A percentile compares a stretch with the other conserved stretches of the same genome.
These are phyloP conservation scores for Biscogniauxia marginata DNA, from an alignment of 2,329 filamentous ascomycete species.

Conservation along the genomic window DNA sequence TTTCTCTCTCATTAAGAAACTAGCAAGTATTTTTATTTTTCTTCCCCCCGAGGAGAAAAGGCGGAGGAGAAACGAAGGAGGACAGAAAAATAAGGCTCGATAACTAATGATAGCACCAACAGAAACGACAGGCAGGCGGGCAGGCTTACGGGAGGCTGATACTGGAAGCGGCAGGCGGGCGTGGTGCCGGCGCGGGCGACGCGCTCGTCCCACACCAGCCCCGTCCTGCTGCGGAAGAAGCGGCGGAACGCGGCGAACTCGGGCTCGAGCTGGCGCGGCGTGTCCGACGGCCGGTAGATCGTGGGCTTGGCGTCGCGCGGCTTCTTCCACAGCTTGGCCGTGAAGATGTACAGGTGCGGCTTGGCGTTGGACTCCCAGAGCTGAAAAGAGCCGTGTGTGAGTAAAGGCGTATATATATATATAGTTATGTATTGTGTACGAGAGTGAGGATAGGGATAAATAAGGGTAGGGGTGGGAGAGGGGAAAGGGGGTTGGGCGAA, in stretches of 20 bases:
- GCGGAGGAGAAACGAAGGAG: background rate
- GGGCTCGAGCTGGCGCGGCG: conserved; percentile 37
- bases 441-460: background rate
- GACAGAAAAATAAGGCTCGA: too few relatives aligned
- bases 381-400: too few relatives aligned
- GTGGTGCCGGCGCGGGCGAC: conserved; percentile 36
- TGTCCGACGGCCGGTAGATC: conserved; percentile 38
- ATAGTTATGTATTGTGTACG: too few relatives aligned
- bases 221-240: conserved; percentile 59
- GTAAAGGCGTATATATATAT: too few relatives aligned
- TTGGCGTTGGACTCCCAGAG: conserved; percentile 64
- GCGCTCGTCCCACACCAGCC: conserved; percentile 59
- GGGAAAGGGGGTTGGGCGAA: conserved; percentile 1
- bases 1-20: too few relatives aligned
- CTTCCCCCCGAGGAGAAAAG: background rate
- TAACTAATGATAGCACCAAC: too few relatives aligned
- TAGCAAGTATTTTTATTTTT: background rate
- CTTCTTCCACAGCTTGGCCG: conserved; percentile 49
- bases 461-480: background rate
- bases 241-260: conserved; percentile 52
- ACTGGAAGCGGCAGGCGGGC: conserved; percentile 39
- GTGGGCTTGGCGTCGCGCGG: conserved; percentile 36
- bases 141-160: conserved; percentile 46
- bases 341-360: conserved; percentile 61
- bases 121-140: background rate